phyloP scores from a whole-genome alignment of 306 rosid genomes.

The Lathyrus aphaca region DNA sequence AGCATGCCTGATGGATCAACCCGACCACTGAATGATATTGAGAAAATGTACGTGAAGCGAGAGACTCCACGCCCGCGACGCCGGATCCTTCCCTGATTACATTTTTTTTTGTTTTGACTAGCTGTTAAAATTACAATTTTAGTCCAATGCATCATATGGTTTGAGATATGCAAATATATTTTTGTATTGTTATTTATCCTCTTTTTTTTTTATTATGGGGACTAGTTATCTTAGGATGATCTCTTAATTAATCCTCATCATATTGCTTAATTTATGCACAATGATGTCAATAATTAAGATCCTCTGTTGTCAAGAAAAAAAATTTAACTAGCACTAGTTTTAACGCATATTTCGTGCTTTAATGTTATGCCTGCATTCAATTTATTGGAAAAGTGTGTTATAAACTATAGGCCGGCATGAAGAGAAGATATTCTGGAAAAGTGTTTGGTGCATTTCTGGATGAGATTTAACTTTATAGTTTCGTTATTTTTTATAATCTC shows the following conservation, averaged over 20 bases:
- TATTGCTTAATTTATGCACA: slow-evolving; percentile 6
- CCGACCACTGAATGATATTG: slow-evolving; percentile 79
- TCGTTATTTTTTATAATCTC: too few relatives aligned
- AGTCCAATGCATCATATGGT: neutral
- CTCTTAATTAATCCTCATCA: slow-evolving; percentile 6
- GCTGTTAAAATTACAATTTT: slow-evolving; percentile 18
- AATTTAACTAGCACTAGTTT: neutral
- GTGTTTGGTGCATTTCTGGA: too few relatives aligned
- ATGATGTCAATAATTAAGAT: slow-evolving; percentile 26
- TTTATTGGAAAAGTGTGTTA: too few relatives aligned
- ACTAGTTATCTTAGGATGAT: slow-evolving; percentile 23
- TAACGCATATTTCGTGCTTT: neutral
- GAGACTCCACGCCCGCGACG: slow-evolving; percentile 84
- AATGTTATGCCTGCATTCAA: neutral
- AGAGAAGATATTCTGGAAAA: too few relatives aligned
- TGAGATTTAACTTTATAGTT: too few relatives aligned
- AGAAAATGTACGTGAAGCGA: slow-evolving; percentile 82
- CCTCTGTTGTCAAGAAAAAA: slow-evolving; percentile 11
- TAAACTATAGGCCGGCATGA: too few relatives aligned
- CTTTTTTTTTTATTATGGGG: neutral
- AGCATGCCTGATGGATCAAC: slow-evolving; percentile 89
- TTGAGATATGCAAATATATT: neutral
- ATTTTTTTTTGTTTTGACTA: slow-evolving; percentile 9
- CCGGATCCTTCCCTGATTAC: slow-evolving; percentile 74
- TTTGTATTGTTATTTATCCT: neutral